Percentiles rank a stretch among this genome's conserved stretches.
These are phyloP conservation scores for Yarrowia porcina DNA, from an alignment of 805 yeast genomes.

Conservation along the genomic window DNA sequence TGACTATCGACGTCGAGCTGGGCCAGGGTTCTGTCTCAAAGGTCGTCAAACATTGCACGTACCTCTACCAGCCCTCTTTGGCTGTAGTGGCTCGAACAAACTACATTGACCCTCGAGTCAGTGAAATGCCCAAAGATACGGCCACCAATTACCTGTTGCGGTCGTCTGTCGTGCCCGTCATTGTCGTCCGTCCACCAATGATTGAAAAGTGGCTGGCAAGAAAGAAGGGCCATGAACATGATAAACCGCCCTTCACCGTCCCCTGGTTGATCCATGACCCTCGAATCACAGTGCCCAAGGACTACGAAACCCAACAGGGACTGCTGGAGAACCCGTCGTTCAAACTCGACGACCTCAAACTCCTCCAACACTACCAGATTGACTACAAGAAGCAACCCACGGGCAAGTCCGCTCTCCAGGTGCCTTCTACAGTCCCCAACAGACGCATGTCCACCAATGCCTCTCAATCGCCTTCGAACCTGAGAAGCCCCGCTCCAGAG, in stretches of 20 bases:
- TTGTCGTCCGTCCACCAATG: slow-evolving; percentile 21
- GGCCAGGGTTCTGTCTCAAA: slow-evolving; percentile 22
- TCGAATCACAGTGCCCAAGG: slow-evolving; percentile 7
- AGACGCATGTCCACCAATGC: slow-evolving; percentile 4
- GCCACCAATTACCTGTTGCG: slow-evolving; percentile 22
- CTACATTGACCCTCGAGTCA: slow-evolving; percentile 24
- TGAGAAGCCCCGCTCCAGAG: neutral
- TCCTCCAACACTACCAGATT: slow-evolving; percentile 15
- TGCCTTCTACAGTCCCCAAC: neutral
- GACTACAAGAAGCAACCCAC: slow-evolving; percentile 24
- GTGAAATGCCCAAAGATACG: slow-evolving; percentile 22
- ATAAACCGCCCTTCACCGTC: neutral
- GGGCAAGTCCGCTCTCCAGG: neutral
- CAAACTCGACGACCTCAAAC: slow-evolving; percentile 16
- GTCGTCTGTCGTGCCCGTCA: slow-evolving; percentile 12
- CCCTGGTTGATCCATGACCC: slow-evolving; percentile 24
- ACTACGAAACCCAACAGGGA: slow-evolving; percentile 9
- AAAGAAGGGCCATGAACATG: neutral
- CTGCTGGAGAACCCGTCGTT: slow-evolving; percentile 24
- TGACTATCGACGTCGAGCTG: slow-evolving; percentile 17
- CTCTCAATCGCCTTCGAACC: slow-evolving; percentile 2
- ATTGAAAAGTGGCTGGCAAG: slow-evolving; percentile 13
- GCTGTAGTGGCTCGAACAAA: slow-evolving; percentile 25
- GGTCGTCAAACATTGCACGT: slow-evolving; percentile 26
- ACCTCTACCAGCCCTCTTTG: slow-evolving; percentile 22